Evolutionary conservation across 2,329 filamentous ascomycete genomes (phyloP), one percentile per base, ranked within the genome.

Genomic region (Coniochaeta prunicola): DNA sequence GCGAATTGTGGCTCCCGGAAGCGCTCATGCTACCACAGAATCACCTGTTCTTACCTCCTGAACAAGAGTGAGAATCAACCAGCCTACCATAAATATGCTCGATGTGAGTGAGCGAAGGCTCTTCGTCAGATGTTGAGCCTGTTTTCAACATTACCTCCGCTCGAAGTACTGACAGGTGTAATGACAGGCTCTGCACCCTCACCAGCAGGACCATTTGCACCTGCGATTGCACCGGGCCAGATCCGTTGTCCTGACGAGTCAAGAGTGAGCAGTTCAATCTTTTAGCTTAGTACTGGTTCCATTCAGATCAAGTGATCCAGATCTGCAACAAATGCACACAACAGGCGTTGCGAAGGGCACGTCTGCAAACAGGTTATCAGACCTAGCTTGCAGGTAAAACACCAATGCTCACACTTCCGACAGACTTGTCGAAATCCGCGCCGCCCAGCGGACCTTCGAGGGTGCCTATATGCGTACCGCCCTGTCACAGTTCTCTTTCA

Each of bases 401-500:
- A n/a, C 36, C 36, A 38, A n/a, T 24, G 34, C 34, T 45, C 42
- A 58, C 48, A 57, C 26, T 59, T 34, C 56, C n/a, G 42, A 12
- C 58, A 85, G 82, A 73, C 87, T 99, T 48, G 90, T 97, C 63
- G 94, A 97, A 75, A 89, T 97, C 64, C 90, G 94, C 63, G 94
- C 94, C 13, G 91, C 93, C 12, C 94, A 99, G 72, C 86, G 94
- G 58, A 99, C 94, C 1, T 99, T 97, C 67, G 94, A 99, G 74
- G 94, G 94, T 24, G 94, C 94, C 24, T 99, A 97, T 74, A 89
- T 97, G 69, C 90, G 94, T 61, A 99, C 94, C 0, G 92, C 93
- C 2, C 84, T 99, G 21, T 91, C 90, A 3, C 92, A 97, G 69
- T 97, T 97, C 77, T 93, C 90, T 59, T 97, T 99, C 73, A 88